These are phyloP conservation scores for Solanum hybrid DNA, from an alignment of 305 asterid species.

Conservation along the genomic window DNA sequence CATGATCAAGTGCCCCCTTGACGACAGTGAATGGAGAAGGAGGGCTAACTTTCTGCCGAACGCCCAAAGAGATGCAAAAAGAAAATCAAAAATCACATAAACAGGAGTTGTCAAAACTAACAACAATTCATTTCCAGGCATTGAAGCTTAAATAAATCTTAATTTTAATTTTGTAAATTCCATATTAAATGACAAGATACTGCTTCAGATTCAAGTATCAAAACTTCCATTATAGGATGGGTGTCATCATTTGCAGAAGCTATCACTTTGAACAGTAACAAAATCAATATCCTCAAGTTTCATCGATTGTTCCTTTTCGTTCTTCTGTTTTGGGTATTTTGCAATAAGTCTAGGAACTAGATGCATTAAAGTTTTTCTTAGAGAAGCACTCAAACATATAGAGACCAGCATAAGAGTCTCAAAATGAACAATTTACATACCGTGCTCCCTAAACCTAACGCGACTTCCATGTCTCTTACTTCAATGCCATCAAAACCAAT, in stretches of 20 bases:
- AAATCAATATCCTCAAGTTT: neutral
- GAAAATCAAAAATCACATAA: neutral
- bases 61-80: neutral
- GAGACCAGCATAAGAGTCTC: neutral
- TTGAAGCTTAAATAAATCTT: neutral
- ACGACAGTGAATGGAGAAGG: conserved; percentile 76
- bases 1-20: conserved; percentile 68
- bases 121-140: neutral
- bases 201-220: neutral
- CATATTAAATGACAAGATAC: neutral
- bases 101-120: neutral
- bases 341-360: neutral
- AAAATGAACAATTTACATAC: neutral
- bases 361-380: neutral
- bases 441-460: neutral
- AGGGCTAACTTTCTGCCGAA: conserved; percentile 72
- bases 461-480: neutral
- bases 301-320: neutral
- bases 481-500: neutral
- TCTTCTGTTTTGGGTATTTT: neutral
- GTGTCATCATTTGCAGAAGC: neutral
- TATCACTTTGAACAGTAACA: neutral
- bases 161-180: neutral
- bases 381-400: neutral
- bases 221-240: neutral